phyloP scores from a whole-genome alignment of 352 stramenopile species.

The Phytophthora crassamura region DNA sequence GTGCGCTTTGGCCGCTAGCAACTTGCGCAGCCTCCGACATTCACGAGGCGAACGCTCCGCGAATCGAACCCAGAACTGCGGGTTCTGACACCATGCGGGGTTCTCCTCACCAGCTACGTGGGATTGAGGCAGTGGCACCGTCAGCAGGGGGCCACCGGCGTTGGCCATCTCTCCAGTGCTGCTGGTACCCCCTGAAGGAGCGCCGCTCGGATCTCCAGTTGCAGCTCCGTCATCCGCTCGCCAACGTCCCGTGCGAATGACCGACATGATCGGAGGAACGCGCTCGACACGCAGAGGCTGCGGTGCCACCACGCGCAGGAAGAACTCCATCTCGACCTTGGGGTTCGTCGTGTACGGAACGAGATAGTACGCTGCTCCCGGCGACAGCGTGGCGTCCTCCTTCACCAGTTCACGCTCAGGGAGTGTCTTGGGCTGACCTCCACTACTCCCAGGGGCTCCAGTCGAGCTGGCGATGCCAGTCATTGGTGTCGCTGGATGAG shows the following conservation, averaged over 20 bases:
- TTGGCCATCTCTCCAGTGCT: slow-evolving; percentile 61
- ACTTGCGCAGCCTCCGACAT: slow-evolving; percentile 19
- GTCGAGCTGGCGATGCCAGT: neutral
- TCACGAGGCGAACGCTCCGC: slow-evolving; percentile 35
- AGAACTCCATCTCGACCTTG: slow-evolving; percentile 92
- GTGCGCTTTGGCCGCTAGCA: slow-evolving; percentile 43
- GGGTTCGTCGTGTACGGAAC: slow-evolving; percentile 82
- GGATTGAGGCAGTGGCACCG: slow-evolving; percentile 44
- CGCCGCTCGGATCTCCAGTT: slow-evolving; percentile 48
- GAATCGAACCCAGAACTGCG: slow-evolving; percentile 87
- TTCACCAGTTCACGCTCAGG: slow-evolving; percentile 85
- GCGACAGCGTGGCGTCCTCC: slow-evolving; percentile 77
- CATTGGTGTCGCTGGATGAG: slow-evolving; percentile 33
- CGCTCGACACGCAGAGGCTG: slow-evolving; percentile 78
- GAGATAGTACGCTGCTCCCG: slow-evolving; percentile 78
- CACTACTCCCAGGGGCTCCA: neutral
- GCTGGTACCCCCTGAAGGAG: slow-evolving; percentile 22
- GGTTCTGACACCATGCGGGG: slow-evolving; percentile 85
- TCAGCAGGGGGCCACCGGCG: slow-evolving; percentile 75
- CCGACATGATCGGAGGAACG: slow-evolving; percentile 68
- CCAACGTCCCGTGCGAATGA: slow-evolving; percentile 73
- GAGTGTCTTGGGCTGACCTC: slow-evolving; percentile 39
- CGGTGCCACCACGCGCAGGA: slow-evolving; percentile 85
- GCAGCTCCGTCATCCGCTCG: slow-evolving; percentile 45
- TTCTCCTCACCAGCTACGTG: slow-evolving; percentile 58